A percentile compares a stretch with the other conserved stretches of the same genome.
phyloP scores from a whole-genome alignment of 495 filamentous ascomycete species.

The Immersiella caudata region DNA sequence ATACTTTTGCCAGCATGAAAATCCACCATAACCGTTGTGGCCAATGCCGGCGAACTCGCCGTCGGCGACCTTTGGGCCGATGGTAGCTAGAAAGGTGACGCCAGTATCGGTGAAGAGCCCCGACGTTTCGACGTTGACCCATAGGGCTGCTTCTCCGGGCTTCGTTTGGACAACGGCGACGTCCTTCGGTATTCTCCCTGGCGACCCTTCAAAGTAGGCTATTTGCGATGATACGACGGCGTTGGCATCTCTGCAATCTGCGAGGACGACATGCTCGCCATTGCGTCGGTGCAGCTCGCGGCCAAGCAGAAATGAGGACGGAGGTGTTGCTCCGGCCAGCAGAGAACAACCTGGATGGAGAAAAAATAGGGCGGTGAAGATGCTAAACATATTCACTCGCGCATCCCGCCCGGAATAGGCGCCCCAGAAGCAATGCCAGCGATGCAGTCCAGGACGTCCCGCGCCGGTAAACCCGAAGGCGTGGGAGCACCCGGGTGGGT shows the following conservation, averaged over 20 bases:
- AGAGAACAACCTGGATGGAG: background rate
- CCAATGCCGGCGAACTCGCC: slow-evolving; percentile 42
- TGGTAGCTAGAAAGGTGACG: slow-evolving; percentile 36
- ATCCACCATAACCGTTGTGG: slow-evolving; percentile 41
- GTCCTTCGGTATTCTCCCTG: slow-evolving; percentile 33
- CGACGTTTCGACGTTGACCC: slow-evolving; percentile 39
- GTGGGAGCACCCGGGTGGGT: background rate
- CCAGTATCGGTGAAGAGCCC: slow-evolving; percentile 38
- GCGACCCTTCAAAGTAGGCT: slow-evolving; percentile 38
- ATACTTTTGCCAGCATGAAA: slow-evolving; percentile 42
- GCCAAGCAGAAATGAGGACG: background rate
- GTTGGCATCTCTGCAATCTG: slow-evolving; percentile 32
- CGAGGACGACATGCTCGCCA: slow-evolving; percentile 36
- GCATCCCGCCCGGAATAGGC: background rate
- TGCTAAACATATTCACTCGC: background rate
- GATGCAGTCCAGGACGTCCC: background rate
- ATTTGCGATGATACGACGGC: slow-evolving; percentile 39
- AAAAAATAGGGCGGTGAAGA: background rate
- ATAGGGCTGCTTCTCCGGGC: slow-evolving; percentile 34
- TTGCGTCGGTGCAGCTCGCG: slow-evolving; percentile 1
- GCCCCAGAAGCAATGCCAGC: too few relatives aligned
- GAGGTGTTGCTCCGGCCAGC: background rate
- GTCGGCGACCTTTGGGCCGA: slow-evolving; percentile 36
- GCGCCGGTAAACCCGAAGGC: background rate
- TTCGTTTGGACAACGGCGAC: slow-evolving; percentile 35